Evolutionary conservation across 352 stramenopile genomes (phyloP).

Genomic region (Blastocystis hominis): DNA sequence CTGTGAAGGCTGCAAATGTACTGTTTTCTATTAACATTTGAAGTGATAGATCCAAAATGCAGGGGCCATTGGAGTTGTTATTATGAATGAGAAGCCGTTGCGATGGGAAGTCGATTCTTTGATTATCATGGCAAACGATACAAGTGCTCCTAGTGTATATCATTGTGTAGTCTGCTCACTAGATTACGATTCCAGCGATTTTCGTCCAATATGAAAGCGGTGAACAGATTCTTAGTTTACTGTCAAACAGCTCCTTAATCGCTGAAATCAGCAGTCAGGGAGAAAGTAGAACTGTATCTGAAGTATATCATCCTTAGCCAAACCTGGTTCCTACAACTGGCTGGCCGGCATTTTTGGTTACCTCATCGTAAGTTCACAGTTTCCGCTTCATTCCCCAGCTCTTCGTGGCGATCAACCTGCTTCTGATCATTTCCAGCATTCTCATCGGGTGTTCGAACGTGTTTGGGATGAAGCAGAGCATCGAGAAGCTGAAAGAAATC

Average conservation of each 20-base stretch:
- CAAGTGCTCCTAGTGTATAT: not conserved
- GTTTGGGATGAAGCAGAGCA: not conserved
- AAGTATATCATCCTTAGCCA: not conserved
- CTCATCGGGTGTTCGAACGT: not conserved
- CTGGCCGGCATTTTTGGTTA: not conserved
- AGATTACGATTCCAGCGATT: slow-evolving; percentile 43
- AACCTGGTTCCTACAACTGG: not conserved
- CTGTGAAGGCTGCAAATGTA: slow-evolving; percentile 22
- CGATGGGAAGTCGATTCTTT: not conserved
- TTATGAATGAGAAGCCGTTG: slow-evolving; percentile 51
- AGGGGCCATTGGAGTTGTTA: slow-evolving; percentile 1
- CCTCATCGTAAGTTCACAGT: not conserved
- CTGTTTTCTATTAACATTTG: not conserved
- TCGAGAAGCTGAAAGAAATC: not conserved
- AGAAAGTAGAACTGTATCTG: not conserved
- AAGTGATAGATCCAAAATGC: slow-evolving; percentile 18
- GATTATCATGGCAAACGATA: not conserved
- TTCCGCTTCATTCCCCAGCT: not conserved
- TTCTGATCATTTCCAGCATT: not conserved
- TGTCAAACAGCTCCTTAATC: not conserved
- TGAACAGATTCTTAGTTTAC: not conserved
- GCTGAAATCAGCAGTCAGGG: not conserved
- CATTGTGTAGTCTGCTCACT: not conserved
- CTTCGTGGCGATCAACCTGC: not conserved
- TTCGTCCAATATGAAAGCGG: not conserved